Conservation (phyloP, 176 grass and related monocot genomes). For the Puccinellia tenuiflora region DNA sequence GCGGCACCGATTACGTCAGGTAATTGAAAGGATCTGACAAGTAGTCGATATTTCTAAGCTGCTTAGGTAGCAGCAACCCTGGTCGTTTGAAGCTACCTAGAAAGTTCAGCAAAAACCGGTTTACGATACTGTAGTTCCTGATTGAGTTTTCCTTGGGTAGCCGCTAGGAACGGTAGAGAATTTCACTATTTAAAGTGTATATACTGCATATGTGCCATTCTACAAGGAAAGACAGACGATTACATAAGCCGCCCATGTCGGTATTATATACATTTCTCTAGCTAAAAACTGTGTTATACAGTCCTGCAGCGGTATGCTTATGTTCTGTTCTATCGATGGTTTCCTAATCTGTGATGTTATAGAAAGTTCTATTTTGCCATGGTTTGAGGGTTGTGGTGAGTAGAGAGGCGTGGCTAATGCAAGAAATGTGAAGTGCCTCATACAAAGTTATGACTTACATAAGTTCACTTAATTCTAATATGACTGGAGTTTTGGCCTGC, state of each 20-base stretch:
- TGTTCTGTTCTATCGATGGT: background rate
- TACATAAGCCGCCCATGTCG: background rate
- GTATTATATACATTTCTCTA: background rate
- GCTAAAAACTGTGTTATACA: background rate
- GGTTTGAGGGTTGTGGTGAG: background rate
- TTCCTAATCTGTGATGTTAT: background rate
- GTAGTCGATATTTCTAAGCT: background rate
- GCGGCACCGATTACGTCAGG: constrained; percentile 35
- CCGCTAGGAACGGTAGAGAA: background rate
- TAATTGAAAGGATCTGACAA: constrained; percentile 40
- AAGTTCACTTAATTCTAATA: background rate
- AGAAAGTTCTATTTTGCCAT: background rate
- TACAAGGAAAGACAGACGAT: background rate
- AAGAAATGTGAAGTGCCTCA: background rate
- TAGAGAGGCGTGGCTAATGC: background rate
- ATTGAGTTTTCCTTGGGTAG: background rate
- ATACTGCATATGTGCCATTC: background rate
- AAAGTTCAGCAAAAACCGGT: background rate
- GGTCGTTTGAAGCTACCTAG: background rate
- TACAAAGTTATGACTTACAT: background rate
- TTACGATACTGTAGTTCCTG: background rate
- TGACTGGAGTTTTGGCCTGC: background rate
- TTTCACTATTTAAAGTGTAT: background rate
- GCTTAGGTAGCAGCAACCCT: background rate
- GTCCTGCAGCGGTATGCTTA: background rate